Evolutionary conservation across 1,139 yeast species (phyloP).

Genomic region (Ogataea hybrid): DNA sequence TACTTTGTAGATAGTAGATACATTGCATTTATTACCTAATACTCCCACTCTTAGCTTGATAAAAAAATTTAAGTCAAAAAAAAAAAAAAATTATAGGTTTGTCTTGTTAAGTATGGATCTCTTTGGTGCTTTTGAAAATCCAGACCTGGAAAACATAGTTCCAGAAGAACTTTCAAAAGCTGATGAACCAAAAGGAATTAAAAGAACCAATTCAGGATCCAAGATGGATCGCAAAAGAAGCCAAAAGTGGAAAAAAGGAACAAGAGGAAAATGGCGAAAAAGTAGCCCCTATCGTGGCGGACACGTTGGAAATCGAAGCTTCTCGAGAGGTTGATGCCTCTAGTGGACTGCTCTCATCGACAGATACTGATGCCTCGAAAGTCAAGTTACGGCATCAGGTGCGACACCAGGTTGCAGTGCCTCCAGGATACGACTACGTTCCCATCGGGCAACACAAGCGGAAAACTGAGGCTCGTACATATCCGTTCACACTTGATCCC

Average conservation of each 20-base stretch:
- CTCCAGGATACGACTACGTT: constrained; percentile 81
- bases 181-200: constrained; percentile 3
- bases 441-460: constrained; percentile 89
- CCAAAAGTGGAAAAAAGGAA: constrained; percentile 24
- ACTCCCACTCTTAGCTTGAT: too few species aligned
- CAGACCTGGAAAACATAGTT: constrained; percentile 9
- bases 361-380: constrained; percentile 26
- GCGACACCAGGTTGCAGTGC: constrained; percentile 96
- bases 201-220: constrained; percentile 8
- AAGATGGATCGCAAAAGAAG: constrained; percentile 13
- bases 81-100: neutral
- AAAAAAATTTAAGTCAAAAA: neutral
- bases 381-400: constrained; percentile 87
- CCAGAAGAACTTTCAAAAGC: constrained; percentile 1
- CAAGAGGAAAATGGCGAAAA: constrained; percentile 33
- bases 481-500: constrained; percentile 92
- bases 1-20: too few species aligned
- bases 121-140: constrained; percentile 15
- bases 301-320: constrained; percentile 87
- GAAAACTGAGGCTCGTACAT: constrained; percentile 70
- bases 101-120: constrained; percentile 7
- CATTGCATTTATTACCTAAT: too few species aligned
- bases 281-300: constrained; percentile 73
- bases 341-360: constrained; percentile 53
- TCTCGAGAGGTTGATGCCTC: constrained; percentile 83